Percentiles rank a stretch among this genome's conserved stretches.
phyloP scores from a whole-genome alignment of 352 stramenopile species.

The Phytophthora litchii region DNA sequence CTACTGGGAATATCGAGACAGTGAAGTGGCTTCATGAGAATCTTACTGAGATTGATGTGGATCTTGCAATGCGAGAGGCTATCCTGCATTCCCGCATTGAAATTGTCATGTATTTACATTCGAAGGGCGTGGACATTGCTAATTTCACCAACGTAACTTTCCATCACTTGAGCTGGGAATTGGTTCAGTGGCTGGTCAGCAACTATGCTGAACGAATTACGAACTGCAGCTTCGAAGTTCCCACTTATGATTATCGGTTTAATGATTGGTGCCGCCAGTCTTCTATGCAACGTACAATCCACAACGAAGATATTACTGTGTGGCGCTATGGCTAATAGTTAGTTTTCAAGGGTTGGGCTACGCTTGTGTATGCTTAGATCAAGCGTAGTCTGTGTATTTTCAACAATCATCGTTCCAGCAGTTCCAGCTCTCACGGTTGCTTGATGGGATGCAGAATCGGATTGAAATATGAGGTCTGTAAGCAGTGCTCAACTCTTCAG shows the following conservation, averaged over 20 bases:
- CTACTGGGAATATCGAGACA: conserved; percentile 11
- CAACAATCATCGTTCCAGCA: too few relatives aligned
- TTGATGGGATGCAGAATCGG: too few relatives aligned
- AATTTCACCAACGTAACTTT: conserved; percentile 8
- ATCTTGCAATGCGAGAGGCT: conserved; percentile 17
- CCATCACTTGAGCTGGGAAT: conserved; percentile 7
- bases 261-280: conserved; percentile 29
- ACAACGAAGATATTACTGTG: conserved; percentile 13
- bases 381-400: too few relatives aligned
- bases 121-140: conserved; percentile 6
- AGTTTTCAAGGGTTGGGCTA: too few relatives aligned
- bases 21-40: conserved; percentile 26
- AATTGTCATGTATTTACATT: conserved; percentile 25
- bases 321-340: conserved; percentile 11
- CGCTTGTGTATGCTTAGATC: too few relatives aligned
- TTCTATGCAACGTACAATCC: conserved; percentile 8
- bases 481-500: too few relatives aligned
- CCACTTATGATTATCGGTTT: conserved; percentile 29
- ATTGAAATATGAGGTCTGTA: too few relatives aligned
- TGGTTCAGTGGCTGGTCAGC: conserved; percentile 21
- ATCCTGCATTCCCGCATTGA: conserved; percentile 22
- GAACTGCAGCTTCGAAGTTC: conserved; percentile 20
- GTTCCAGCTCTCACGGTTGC: too few relatives aligned
- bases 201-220: conserved; percentile 13
- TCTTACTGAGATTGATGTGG: conserved; percentile 9